phyloP scores from a whole-genome alignment of 495 filamentous ascomycete genomes.

The Cenococcum geophilum region DNA sequence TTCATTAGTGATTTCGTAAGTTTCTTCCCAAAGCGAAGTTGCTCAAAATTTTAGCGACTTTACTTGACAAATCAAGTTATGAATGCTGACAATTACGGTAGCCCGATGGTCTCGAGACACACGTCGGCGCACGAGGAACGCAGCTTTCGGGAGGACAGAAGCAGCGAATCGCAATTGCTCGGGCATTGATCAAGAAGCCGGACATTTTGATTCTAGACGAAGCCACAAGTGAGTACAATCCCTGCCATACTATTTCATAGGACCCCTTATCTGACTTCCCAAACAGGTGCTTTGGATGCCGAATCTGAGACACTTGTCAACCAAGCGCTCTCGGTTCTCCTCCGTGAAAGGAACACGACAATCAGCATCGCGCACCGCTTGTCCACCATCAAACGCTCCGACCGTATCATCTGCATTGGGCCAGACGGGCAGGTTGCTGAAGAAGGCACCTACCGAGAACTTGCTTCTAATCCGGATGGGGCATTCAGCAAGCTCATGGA shows the following conservation, averaged over 20 bases:
- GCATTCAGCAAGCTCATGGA: constrained; percentile 96
- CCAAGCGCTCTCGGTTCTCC: constrained; percentile 69
- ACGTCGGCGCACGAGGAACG: constrained; percentile 84
- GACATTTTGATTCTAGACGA: constrained; percentile 97
- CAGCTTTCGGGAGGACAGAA: constrained; percentile 96
- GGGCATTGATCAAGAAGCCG: constrained; percentile 88
- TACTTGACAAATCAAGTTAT: neutral
- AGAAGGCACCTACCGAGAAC: constrained; percentile 71
- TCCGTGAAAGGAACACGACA: constrained; percentile 82
- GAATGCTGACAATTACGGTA: constrained; percentile 27
- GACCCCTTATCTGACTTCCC: constrained; percentile 43
- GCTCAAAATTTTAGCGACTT: neutral
- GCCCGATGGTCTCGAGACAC: constrained; percentile 91
- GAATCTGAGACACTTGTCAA: constrained; percentile 97
- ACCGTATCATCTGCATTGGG: constrained; percentile 83
- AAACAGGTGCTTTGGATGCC: constrained; percentile 69
- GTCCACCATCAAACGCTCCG: constrained; percentile 91
- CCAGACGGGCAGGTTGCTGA: constrained; percentile 84
- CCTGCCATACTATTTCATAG: constrained; percentile 30
- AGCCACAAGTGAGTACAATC: constrained; percentile 36
- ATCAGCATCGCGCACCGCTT: constrained; percentile 95
- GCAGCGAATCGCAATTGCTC: constrained; percentile 93
- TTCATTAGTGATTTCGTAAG: constrained; percentile 90
- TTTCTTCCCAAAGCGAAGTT: neutral
- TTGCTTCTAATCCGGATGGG: constrained; percentile 64